Percentiles rank a stretch among this genome's conserved stretches.
These are phyloP conservation scores for Fusarium sacchari DNA, from an alignment of 2,329 filamentous ascomycete genomes.

Conservation along the genomic window DNA sequence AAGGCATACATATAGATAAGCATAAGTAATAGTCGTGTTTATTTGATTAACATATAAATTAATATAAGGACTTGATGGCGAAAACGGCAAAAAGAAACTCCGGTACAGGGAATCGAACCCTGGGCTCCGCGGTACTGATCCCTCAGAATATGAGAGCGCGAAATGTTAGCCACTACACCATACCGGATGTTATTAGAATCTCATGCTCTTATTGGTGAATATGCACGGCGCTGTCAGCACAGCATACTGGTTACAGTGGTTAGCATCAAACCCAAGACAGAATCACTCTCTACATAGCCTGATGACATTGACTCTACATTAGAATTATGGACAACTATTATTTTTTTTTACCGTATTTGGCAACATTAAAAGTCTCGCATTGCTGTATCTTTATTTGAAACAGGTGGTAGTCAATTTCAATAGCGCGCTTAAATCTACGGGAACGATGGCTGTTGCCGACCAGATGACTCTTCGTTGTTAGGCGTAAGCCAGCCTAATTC, in stretches of 20 bases:
- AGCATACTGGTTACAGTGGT: too few species aligned
- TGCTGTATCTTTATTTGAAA: rapidly evolving
- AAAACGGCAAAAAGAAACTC: not conserved
- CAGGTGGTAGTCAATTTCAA: rapidly evolving
- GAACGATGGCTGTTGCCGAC: not conserved
- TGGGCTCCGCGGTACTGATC: slow-evolving; percentile 41
- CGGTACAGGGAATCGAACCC: slow-evolving; percentile 46
- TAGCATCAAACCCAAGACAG: rapidly evolving
- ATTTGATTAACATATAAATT: not conserved
- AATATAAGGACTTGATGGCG: rapidly evolving
- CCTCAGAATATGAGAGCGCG: slow-evolving; percentile 45
- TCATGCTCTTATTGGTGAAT: rapidly evolving
- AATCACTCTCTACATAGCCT: rapidly evolving
- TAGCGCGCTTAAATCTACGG: rapidly evolving
- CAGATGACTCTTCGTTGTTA: not conserved
- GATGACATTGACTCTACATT: rapidly evolving
- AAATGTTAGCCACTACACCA: slow-evolving; percentile 50
- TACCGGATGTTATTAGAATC: slow-evolving; percentile 36
- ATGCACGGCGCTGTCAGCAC: rapidly evolving
- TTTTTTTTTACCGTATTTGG: rapidly evolving
- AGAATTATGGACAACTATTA: not conserved
- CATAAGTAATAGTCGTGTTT: not conserved
- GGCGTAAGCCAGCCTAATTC: too few species aligned
- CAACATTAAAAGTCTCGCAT: not conserved
- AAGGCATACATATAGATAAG: not conserved